Evolutionary conservation across 2,329 filamentous ascomycete genomes (phyloP).

Genomic region (Diaporthe sp.): DNA sequence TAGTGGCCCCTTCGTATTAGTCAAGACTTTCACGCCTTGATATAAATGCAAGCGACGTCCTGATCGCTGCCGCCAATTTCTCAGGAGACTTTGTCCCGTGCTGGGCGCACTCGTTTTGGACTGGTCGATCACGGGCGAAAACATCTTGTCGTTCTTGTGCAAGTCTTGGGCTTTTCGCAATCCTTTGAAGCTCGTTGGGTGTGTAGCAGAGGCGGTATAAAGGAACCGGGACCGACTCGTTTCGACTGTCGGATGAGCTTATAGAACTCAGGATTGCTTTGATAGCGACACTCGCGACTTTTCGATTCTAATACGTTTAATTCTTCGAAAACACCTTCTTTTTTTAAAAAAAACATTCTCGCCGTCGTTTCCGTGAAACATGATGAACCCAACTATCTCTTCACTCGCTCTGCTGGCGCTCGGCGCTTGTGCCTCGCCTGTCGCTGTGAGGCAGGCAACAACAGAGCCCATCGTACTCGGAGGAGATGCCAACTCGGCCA

Average conservation of each 20-base stretch:
- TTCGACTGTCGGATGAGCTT: not conserved
- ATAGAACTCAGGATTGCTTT: not conserved
- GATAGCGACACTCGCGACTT: not conserved
- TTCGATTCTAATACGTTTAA: not conserved
- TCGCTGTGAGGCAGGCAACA: not conserved
- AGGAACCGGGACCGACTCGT: not conserved
- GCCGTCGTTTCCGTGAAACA: constrained; percentile 19
- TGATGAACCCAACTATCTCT: constrained; percentile 5
- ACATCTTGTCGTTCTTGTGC: constrained; percentile 13
- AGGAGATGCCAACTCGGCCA: not conserved
- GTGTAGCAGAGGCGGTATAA: not conserved
- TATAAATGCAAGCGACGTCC: constrained; percentile 9
- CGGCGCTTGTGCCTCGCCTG: constrained; percentile 2
- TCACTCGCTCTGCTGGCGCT: constrained; percentile 12
- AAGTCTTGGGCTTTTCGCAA: not conserved
- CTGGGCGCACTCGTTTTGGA: constrained; percentile 8
- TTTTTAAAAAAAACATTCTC: not conserved
- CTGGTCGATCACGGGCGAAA: constrained; percentile 13
- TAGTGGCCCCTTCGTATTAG: not conserved
- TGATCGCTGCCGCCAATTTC: constrained; percentile 21
- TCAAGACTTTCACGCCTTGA: constrained; percentile 13
- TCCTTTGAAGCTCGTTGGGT: too few relatives aligned
- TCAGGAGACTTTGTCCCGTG: constrained; percentile 1
- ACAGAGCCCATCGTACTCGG: not conserved
- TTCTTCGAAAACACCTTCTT: not conserved